Evolutionary conservation across 1,139 yeast species (phyloP).

Genomic region (Blastobotrys malaysiensis): DNA sequence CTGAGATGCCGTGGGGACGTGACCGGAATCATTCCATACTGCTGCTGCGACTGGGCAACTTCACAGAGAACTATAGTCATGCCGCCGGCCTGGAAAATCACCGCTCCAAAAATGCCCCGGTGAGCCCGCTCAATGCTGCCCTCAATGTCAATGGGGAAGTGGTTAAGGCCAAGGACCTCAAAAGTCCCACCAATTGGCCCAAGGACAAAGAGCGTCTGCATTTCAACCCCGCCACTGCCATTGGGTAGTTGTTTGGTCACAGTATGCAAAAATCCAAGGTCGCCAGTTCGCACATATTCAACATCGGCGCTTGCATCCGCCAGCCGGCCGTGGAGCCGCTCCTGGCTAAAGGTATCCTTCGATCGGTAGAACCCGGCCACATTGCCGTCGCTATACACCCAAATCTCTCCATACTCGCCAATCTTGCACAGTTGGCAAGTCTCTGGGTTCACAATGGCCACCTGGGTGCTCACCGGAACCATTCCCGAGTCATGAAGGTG

Average conservation of each 20-base stretch:
- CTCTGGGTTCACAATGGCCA: conserved; percentile 94
- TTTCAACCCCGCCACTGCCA: conserved; percentile 45
- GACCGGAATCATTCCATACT: conserved; percentile 6
- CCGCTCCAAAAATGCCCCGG: conserved; percentile 47
- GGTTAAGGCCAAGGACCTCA: conserved; percentile 86
- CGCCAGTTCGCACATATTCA: conserved; percentile 82
- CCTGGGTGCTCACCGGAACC: conserved; percentile 91
- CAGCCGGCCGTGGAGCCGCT: conserved; percentile 54
- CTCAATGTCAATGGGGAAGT: conserved; percentile 84
- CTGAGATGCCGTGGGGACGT: conserved; percentile 22
- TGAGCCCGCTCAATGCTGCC: conserved; percentile 66
- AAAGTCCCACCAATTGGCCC: conserved; percentile 86
- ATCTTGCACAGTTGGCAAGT: conserved; percentile 69
- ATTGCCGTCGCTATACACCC: conserved; percentile 91
- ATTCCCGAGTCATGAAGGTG: conserved; percentile 92
- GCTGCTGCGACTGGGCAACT: conserved; percentile 38
- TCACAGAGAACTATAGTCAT: conserved; percentile 77
- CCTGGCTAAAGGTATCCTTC: conserved; percentile 38
- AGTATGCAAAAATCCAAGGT: conserved; percentile 83
- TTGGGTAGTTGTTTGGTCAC: conserved; percentile 41
- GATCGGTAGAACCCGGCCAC: conserved; percentile 49
- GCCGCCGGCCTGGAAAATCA: conserved; percentile 80
- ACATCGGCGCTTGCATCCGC: conserved; percentile 57
- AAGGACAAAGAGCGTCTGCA: conserved; percentile 79
- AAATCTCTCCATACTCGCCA: conserved; percentile 97